Evolutionary conservation across 176 grass and related monocot species (phyloP), one percentile per base, ranked within the genome.

Genomic region (Oryza nivara): DNA sequence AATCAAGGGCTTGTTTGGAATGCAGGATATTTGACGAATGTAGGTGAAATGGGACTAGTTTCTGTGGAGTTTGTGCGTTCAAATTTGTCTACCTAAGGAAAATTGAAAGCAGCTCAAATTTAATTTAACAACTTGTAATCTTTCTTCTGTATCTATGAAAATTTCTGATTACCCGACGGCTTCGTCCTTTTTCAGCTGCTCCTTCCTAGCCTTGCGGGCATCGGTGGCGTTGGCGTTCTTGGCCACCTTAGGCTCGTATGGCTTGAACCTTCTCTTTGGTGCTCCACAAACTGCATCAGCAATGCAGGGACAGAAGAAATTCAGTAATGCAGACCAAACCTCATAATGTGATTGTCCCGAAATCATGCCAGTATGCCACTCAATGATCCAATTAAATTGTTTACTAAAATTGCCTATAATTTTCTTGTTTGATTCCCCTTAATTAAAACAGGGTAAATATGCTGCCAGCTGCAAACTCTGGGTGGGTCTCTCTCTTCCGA

Each of bases 221-320:
- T 81, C 84, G 0, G 80, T 85, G 64, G 83, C 20, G 58, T 99
- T 99, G 2, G 88, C 75, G 7, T 90, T 85, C 91, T 92, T 99
- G 30, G 74, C 20, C 40, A 94, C 89, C 48, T 84, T 80, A 35
- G 93, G 96, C 64, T 94, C 41, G 47, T 96, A 94, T 0, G 88
- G 0, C 86, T 41, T 92, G 81, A 99, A 99, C 77, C 93, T 92
- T 73, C 96, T 89, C 84, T 99, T 99, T 7, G 93, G 96, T 65
- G 91, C 93, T 78, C 93, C 93, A 80, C 96, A 99, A 7, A 99
- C 96, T 99, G 88, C 68, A 68, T 63, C 20, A n/a, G 58, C 9
- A 63, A 63, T 4, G 20, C 58, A 63, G n/a, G n/a, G 0, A 54
- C 12, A 54, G 17, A n/a, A 10, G 2, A 22, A n/a, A 61, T 22